Base-by-base conservation (phyloP, 495 filamentous ascomycete genomes). In the Aspergillus cavernicola region DNA sequence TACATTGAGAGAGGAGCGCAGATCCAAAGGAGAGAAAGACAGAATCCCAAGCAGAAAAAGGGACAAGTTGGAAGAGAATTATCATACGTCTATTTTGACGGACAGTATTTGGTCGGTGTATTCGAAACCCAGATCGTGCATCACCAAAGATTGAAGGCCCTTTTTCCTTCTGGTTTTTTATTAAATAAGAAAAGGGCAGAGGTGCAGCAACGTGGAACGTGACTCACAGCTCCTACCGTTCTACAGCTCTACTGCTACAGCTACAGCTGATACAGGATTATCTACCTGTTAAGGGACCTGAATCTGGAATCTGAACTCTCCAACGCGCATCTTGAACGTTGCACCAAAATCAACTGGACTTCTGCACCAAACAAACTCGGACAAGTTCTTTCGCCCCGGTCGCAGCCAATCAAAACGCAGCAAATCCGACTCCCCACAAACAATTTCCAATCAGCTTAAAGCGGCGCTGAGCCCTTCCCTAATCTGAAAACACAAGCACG, bases 71-170 rank as follows among this genome's bases (percentile, higher is more conserved):
- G 41, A 9, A 15, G 40, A 39, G 44, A 45, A 31, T 60, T 62
- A 54, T 60, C 47, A 41, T 62, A 58, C 59, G 55, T 60, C 59
- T 65, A 58, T 8, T 52, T 60, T 51, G 56, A 56, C 59, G 59
- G 56, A 59, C 40, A 57, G 55, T 52, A 57, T 32, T 56, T 56
- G 56, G 58, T 51, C 44, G 54, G 58, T 56, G 62, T 62, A 65
- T 65, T 57, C 59, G 59, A 52, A 57, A 51, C 41, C 59, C 45
- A 54, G 43, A 32, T 39, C 47, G 36, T 57, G 56, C 59, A 55
- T 61, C 56, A 56, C 44, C 49, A 50, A 46, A 43, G n/a, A n/a
- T n/a, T n/a, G n/a, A 50, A 41, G 32, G 43, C 36, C 52, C 46
- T 48, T 60, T 56, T 50, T 56, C 45, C 33, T 52, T 53, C 42